Evolutionary conservation across 106 monocot species (phyloP).

Genomic region (Platanthera guangdongensis): DNA sequence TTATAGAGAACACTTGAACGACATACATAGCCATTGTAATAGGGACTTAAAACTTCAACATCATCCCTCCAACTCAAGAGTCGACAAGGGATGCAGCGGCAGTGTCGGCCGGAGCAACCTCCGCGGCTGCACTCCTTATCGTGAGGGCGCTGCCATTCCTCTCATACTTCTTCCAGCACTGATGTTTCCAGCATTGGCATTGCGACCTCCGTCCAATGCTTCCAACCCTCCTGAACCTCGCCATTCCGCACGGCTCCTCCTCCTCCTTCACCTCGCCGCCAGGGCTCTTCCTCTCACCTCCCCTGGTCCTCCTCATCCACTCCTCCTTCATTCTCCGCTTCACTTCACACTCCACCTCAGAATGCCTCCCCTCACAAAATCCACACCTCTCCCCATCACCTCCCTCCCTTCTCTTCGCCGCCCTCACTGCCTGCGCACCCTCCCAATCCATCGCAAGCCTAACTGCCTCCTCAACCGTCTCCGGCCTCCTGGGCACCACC

Average conservation of each 20-base stretch:
- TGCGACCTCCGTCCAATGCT: conserved; percentile 21
- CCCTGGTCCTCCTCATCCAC: conserved; percentile 32
- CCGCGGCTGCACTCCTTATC: neutral
- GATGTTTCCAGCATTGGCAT: conserved; percentile 52
- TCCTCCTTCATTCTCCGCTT: conserved; percentile 61
- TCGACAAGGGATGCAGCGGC: neutral
- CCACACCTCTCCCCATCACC: conserved; percentile 25
- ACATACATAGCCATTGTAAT: no score
- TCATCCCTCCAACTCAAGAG: neutral
- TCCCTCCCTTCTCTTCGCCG: conserved; percentile 11
- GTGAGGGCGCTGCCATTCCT: conserved; percentile 11
- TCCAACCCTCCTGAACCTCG: conserved; percentile 22
- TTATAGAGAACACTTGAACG: no score
- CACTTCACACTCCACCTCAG: conserved; percentile 43
- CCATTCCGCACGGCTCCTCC: conserved; percentile 14
- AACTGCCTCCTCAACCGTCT: conserved; percentile 57
- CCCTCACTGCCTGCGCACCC: conserved; percentile 25
- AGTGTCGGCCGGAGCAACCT: no score
- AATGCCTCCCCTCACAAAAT: conserved; percentile 61
- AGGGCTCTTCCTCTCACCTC: conserved; percentile 12
- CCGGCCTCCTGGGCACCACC: conserved; percentile 44
- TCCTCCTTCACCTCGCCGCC: neutral
- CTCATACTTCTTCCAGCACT: conserved; percentile 43
- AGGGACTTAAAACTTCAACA: neutral
- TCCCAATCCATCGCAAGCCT: conserved; percentile 56